Evolutionary conservation across 1,284 basidiomycete genomes (phyloP).

Genomic region (Puccinia polysora): DNA sequence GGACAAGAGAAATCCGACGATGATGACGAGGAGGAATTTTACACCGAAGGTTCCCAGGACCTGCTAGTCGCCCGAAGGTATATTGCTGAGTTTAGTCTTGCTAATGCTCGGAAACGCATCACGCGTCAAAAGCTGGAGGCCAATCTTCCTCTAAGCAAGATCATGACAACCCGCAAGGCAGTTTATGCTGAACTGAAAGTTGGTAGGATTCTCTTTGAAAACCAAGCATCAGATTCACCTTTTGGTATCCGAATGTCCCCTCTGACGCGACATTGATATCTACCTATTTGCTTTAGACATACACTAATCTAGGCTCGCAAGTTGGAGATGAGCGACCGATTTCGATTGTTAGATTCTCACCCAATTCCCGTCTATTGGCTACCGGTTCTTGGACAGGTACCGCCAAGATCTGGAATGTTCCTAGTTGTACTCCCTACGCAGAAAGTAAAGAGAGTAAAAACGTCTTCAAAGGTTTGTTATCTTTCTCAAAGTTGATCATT

Average conservation of each 20-base stretch:
- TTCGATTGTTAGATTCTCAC: slow-evolving; percentile 88
- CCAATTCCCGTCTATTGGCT: slow-evolving; percentile 77
- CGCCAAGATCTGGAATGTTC: slow-evolving; percentile 91
- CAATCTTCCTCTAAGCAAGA: slow-evolving; percentile 76
- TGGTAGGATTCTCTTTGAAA: slow-evolving; percentile 47
- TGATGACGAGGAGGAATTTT: slow-evolving; percentile 77
- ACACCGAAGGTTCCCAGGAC: slow-evolving; percentile 80
- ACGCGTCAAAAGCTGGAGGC: slow-evolving; percentile 82
- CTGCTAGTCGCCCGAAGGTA: slow-evolving; percentile 74
- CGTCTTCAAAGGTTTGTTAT: slow-evolving; percentile 38
- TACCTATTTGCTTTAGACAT: slow-evolving; percentile 61
- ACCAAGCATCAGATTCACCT: neutral
- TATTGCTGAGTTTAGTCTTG: slow-evolving; percentile 86
- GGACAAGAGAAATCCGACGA: slow-evolving; percentile 62
- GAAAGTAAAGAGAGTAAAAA: slow-evolving; percentile 41
- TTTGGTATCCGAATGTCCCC: neutral
- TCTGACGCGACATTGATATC: neutral
- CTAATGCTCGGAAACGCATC: slow-evolving; percentile 85
- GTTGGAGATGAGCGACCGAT: slow-evolving; percentile 94
- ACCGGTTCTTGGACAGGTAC: slow-evolving; percentile 94
- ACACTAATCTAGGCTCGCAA: slow-evolving; percentile 88
- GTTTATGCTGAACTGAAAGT: slow-evolving; percentile 86
- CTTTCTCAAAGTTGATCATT: neutral
- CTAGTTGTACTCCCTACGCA: slow-evolving; percentile 56
- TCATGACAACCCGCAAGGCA: slow-evolving; percentile 84